Percentiles rank a stretch among this genome's conserved stretches.
Evolutionary conservation across 805 yeast genomes (phyloP).

Genomic region (Teunomyces stri): DNA sequence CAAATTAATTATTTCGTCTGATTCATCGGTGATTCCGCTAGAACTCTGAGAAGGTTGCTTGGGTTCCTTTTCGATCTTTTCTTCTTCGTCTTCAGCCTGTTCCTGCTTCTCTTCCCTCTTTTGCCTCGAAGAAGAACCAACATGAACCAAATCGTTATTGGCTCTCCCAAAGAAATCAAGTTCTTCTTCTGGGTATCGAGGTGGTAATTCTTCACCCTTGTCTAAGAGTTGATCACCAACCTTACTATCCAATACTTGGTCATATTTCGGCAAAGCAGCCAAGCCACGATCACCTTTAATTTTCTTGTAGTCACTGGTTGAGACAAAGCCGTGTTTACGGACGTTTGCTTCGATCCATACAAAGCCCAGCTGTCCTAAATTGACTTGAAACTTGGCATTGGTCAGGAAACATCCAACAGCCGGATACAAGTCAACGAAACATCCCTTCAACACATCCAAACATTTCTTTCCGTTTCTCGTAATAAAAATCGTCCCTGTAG

Average conservation of each 20-base stretch:
- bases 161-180: conserved; percentile 58
- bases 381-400: conserved; percentile 42
- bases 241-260: conserved; percentile 12
- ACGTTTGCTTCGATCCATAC: conserved; percentile 53
- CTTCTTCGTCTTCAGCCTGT: conserved; percentile 8
- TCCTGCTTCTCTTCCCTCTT: conserved; percentile 7
- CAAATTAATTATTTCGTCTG: conserved; percentile 36
- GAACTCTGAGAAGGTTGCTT: conserved; percentile 6
- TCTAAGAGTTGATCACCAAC: conserved; percentile 56
- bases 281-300: conserved; percentile 38
- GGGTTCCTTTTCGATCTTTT: conserved; percentile 6
- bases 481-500: conserved; percentile 49
- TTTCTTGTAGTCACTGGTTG: conserved; percentile 40
- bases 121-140: conserved; percentile 30
- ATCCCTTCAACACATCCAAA: conserved; percentile 48
- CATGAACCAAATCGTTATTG: conserved; percentile 14
- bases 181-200: conserved; percentile 63
- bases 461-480: conserved; percentile 56
- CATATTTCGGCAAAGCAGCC: conserved; percentile 39
- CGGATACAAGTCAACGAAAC: conserved; percentile 51
- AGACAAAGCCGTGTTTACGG: conserved; percentile 54
- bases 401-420: conserved; percentile 51
- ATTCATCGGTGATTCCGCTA: conserved; percentile 24
- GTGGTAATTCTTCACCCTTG: conserved; percentile 72
- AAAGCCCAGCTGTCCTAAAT: conserved; percentile 43